Conservation (phyloP, 2,329 filamentous ascomycete genomes). For the Seiridium unicorne region DNA sequence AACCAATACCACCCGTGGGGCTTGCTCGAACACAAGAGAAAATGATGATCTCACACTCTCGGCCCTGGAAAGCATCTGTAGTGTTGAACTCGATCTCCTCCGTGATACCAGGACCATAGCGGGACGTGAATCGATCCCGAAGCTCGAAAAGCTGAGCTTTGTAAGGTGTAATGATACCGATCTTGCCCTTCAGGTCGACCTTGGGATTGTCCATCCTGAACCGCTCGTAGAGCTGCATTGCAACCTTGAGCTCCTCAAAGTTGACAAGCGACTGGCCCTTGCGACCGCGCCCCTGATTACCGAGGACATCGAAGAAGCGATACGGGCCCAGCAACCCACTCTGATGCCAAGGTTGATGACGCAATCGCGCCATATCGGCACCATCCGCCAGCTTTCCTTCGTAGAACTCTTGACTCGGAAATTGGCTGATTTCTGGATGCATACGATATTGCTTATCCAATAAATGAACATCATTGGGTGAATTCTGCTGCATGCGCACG, state of each 20-base stretch:
- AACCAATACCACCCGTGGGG: constrained; percentile 92
- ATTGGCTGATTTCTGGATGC: constrained; percentile 93
- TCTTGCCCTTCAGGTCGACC: constrained; percentile 74
- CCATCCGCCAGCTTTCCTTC: constrained; percentile 85
- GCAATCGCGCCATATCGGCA: constrained; percentile 73
- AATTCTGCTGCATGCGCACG: constrained; percentile 95
- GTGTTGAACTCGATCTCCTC: constrained; percentile 95
- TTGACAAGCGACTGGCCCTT: constrained; percentile 91
- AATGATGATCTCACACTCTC: constrained; percentile 97
- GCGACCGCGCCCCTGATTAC: constrained; percentile 77
- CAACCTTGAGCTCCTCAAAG: constrained; percentile 79
- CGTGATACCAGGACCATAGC: constrained; percentile 73
- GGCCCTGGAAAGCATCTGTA: constrained; percentile 94
- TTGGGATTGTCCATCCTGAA: constrained; percentile 70
- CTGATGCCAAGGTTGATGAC: constrained; percentile 81
- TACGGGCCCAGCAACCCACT: constrained; percentile 84
- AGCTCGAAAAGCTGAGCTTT: constrained; percentile 87
- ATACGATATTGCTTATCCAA: constrained; percentile 99
- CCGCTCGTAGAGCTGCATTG: constrained; percentile 79
- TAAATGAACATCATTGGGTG: constrained; percentile 83
- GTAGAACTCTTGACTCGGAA: constrained; percentile 91
- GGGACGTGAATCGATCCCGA: constrained; percentile 68
- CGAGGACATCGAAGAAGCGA: constrained; percentile 94
- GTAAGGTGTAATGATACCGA: constrained; percentile 97
- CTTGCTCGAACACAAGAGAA: constrained; percentile 97